These are phyloP conservation scores for Nannochloropsis gaditana DNA, from an alignment of 108 stramenopile species.

Conservation along the genomic window DNA sequence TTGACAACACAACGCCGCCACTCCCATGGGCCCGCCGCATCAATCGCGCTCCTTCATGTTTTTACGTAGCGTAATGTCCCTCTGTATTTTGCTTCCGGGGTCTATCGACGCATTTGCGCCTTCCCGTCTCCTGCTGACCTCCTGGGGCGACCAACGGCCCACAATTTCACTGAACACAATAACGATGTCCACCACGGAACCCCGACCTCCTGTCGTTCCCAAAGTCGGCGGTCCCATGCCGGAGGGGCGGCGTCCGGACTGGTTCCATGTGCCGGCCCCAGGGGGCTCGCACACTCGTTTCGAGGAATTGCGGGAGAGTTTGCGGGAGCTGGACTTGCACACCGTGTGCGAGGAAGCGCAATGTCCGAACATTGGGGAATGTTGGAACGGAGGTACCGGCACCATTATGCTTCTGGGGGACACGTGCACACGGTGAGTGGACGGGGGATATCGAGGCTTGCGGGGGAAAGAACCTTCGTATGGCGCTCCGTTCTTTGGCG, in stretches of 20 bases:
- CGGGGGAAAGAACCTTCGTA: neutral
- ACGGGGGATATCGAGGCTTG: neutral
- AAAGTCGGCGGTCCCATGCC: constrained; percentile 50
- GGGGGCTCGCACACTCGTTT: constrained; percentile 29
- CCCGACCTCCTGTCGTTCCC: constrained; percentile 28
- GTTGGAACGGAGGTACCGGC: constrained; percentile 98
- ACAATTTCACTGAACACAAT: neutral
- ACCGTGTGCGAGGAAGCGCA: constrained; percentile 98
- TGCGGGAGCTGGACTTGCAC: constrained; percentile 65
- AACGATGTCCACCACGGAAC: constrained; percentile 2
- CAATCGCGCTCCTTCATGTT: too few relatives aligned
- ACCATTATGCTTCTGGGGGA: constrained; percentile 99
- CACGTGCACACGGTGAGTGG: constrained; percentile 68
- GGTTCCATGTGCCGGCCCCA: constrained; percentile 53
- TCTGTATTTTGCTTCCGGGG: too few relatives aligned
- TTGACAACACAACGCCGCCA: too few relatives aligned
- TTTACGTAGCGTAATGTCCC: too few relatives aligned
- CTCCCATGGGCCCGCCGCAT: too few relatives aligned
- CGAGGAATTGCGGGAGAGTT: constrained; percentile 49
- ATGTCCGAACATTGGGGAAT: constrained; percentile 99
- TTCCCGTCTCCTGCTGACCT: too few relatives aligned
- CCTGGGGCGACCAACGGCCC: too few relatives aligned
- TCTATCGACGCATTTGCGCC: too few relatives aligned
- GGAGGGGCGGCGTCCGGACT: constrained; percentile 37
- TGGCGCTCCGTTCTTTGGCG: too few relatives aligned